Conservation (phyloP, 805 yeast genomes). For the Saccharomycopsis sp. region DNA sequence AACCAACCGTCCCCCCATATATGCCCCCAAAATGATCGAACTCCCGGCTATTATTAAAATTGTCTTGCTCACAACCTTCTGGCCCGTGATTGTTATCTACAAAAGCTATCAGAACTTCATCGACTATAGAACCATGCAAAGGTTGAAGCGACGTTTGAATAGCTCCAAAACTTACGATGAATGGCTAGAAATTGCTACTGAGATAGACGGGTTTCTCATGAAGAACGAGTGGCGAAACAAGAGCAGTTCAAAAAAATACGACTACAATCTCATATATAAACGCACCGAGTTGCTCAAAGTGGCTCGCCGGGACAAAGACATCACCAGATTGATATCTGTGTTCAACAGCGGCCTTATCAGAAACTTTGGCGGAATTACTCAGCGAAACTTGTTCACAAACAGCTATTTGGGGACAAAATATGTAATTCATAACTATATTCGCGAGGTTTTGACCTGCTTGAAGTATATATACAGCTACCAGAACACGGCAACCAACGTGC, state of each 20-base stretch:
- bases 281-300: constrained; percentile 55
- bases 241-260: constrained; percentile 29
- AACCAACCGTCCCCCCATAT: no score
- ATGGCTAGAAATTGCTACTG: constrained; percentile 54
- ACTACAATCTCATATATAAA: constrained; percentile 73
- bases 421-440: constrained; percentile 79
- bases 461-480: constrained; percentile 55
- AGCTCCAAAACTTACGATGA: constrained; percentile 56
- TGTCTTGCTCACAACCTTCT: constrained; percentile 9
- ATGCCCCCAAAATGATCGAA: background rate
- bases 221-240: constrained; percentile 72
- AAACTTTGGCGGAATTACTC: constrained; percentile 87
- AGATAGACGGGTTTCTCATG: constrained; percentile 46
- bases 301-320: constrained; percentile 56
- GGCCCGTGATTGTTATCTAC: constrained; percentile 19
- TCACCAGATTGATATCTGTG: constrained; percentile 51
- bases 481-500: no score
- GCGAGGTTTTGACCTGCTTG: constrained; percentile 66
- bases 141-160: constrained; percentile 10
- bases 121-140: constrained; percentile 5
- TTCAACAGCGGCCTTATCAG: constrained; percentile 79
- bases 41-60: constrained; percentile 12
- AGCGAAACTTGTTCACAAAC: constrained; percentile 68
- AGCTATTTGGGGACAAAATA: constrained; percentile 85
- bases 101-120: constrained; percentile 17